Percentiles rank a stretch among this genome's conserved stretches.
Evolutionary conservation across 2,329 filamentous ascomycete species (phyloP).

Genomic region (Bipolaris oryzae): DNA sequence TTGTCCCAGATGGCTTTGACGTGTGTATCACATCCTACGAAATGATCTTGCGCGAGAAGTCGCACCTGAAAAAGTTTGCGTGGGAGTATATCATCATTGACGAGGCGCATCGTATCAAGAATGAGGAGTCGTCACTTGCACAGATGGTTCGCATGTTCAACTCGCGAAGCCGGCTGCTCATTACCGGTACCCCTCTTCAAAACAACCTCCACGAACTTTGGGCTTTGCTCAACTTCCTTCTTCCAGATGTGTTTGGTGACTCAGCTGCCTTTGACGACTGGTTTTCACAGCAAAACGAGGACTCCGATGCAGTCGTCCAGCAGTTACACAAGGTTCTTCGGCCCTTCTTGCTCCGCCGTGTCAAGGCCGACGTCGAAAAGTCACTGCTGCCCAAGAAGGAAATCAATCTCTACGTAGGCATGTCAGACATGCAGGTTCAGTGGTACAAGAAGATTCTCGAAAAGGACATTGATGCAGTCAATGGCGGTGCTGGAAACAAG

Average conservation of each 20-base stretch:
- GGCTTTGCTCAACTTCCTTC: conserved; percentile 94
- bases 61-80: conserved; percentile 93
- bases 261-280: conserved; percentile 96
- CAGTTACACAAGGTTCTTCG: conserved; percentile 92
- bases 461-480: conserved; percentile 98
- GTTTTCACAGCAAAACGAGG: conserved; percentile 89
- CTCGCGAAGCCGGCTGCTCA: conserved; percentile 91
- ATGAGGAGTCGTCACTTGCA: conserved; percentile 94
- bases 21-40: conserved; percentile 99
- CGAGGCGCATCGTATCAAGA: conserved; percentile 98
- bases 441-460: conserved; percentile 99
- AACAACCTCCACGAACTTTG: conserved; percentile 98
- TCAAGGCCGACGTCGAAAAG: conserved; percentile 98
- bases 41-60: conserved; percentile 96
- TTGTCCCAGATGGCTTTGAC: conserved; percentile 95
- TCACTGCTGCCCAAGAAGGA: conserved; percentile 97
- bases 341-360: conserved; percentile 91
- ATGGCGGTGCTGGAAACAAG: conserved; percentile 92
- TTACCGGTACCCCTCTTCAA: conserved; percentile 94
- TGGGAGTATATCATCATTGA: conserved; percentile 99
- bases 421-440: conserved; percentile 99
- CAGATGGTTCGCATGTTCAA: conserved; percentile 97
- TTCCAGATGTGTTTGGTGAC: conserved; percentile 98
- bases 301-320: conserved; percentile 94
- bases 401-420: conserved; percentile 93